Percentiles rank a stretch among this genome's conserved stretches.
These are phyloP conservation scores for Ogataea degrootiae DNA, from an alignment of 805 yeast species.

Conservation along the genomic window DNA sequence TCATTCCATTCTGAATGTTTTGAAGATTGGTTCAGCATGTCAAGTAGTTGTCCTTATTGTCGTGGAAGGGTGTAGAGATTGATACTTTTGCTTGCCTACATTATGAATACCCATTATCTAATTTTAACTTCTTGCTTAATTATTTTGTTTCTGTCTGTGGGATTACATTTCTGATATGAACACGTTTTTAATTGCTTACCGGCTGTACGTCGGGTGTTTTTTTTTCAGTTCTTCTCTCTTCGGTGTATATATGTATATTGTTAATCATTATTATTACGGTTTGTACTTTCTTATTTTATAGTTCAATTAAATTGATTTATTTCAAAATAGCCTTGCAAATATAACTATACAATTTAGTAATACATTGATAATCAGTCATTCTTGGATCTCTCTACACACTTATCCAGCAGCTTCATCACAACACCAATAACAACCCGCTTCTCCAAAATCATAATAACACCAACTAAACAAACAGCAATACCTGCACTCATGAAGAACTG, in stretches of 20 bases:
- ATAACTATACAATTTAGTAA: no score
- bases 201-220: no score
- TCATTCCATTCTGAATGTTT: conserved; percentile 37
- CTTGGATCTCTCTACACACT: not conserved
- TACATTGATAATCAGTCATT: not conserved
- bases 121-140: not conserved
- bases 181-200: not conserved
- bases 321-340: no score
- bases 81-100: not conserved
- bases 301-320: no score
- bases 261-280: no score
- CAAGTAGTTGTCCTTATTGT: conserved; percentile 40
- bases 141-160: not conserved
- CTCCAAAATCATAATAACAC: conserved; percentile 35
- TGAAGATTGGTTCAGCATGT: conserved; percentile 35
- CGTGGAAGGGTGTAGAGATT: conserved; percentile 16
- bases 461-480: conserved; percentile 35
- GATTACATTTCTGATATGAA: not conserved
- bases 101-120: not conserved
- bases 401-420: not conserved
- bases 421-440: conserved; percentile 29
- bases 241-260: no score
- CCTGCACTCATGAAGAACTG: conserved; percentile 39
- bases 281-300: no score
- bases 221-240: no score